Evolutionary conservation across 768 basidiomycete species (phyloP), one percentile per base, ranked within the genome.

Genomic region (Leccinellum rugosiceps): DNA sequence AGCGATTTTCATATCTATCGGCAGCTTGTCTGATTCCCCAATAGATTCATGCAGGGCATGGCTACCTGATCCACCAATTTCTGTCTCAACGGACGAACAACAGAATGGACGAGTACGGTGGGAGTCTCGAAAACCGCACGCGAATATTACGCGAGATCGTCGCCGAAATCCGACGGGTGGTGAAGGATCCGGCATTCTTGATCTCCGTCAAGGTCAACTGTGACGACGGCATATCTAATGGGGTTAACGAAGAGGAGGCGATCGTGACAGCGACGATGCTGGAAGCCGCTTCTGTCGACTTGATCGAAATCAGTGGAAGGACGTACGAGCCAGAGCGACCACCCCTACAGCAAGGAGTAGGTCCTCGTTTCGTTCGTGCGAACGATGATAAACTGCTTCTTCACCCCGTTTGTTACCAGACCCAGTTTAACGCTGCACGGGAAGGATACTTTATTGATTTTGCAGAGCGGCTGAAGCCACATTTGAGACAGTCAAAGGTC

Each of bases 21-120:
- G 4, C 6, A 41, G 7, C 7, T 13, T 14, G 0, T 3, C 43
- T 58, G 1, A 60, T 3, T 43, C 10, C n/a, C 15, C 21, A 13
- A 1, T 15, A 79, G 75, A 65, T 82, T 46, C 80, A 77, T 56
- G 71, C 70, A 54, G 77, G 76, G 52, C 79, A 80, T 55, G 77
- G 78, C 1, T 78, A 74, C 59, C 57, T 80, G 21, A 13, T 79
- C 6, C 77, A 83, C 56, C 80, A 83, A 62, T 83, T 83, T 67
- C 54, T 80, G 17, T 75, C 81, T 52, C 66, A 60, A 44, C 64
- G 68, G 21, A 66, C 72, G 0, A 85, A 85, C 66, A 71, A 72
- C 43, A 73, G 84, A 28, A 79, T 69, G n/a, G 83, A 85, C 65
- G 72, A 75, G 51, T 87, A 82, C 62, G 86, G 85, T 3, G 86